Evolutionary conservation across 2,329 filamentous ascomycete genomes (phyloP).

Genomic region (Colletotrichum tabaci): DNA sequence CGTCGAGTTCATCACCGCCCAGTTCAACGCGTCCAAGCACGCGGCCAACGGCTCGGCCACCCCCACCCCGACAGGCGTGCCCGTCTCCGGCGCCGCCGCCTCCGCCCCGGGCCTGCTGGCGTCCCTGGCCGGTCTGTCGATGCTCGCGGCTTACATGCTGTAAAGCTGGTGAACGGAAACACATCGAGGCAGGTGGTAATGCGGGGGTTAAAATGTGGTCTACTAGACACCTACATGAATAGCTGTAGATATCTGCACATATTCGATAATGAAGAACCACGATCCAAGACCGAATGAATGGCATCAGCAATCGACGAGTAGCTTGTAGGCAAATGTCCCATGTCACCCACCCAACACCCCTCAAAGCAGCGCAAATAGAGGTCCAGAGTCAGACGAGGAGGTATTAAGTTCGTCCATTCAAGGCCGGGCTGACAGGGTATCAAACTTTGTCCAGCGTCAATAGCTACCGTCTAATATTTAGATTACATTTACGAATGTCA

Average conservation of each 20-base stretch:
- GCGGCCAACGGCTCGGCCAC: constrained; percentile 14
- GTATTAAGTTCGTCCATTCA: constrained; percentile 35
- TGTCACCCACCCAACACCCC: background rate
- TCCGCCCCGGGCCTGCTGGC: constrained; percentile 17
- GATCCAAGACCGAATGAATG: background rate
- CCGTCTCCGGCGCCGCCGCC: constrained; percentile 6
- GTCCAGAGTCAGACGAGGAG: background rate
- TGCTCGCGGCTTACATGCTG: constrained; percentile 18
- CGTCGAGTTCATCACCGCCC: constrained; percentile 54
- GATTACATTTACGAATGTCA: constrained; percentile 39
- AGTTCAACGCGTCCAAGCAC: constrained; percentile 47
- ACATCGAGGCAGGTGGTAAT: too few relatives aligned
- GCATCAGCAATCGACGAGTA: too few relatives aligned
- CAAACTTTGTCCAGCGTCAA: constrained; percentile 39
- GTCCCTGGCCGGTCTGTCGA: constrained; percentile 17
- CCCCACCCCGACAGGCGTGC: constrained; percentile 5
- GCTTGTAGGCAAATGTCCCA: too few relatives aligned
- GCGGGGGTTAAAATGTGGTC: too few relatives aligned
- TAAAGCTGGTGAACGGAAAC: background rate
- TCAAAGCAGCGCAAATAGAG: background rate
- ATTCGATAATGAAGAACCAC: background rate
- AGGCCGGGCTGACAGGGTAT: constrained; percentile 37
- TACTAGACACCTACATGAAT: background rate
- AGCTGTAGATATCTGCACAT: background rate
- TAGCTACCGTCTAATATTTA: constrained; percentile 37